Conservation (phyloP, 768 basidiomycete genomes). For the Lepiota subincarnata region DNA sequence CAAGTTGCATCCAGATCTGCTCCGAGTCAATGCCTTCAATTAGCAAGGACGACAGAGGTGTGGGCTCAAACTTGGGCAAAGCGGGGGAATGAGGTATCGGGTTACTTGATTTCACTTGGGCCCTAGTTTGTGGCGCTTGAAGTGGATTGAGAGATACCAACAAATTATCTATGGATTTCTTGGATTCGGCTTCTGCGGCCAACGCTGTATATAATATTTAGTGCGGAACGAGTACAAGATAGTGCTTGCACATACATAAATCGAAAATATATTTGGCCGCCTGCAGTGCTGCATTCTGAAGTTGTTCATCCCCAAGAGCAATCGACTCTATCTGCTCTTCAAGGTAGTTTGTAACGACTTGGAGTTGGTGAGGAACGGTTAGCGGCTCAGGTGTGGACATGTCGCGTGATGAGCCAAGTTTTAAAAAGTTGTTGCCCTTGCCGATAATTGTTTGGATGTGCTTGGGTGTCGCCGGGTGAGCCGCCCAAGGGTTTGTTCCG, state of each 20-base stretch:
- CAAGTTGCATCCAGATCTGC: constrained; percentile 93
- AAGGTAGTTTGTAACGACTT: constrained; percentile 48
- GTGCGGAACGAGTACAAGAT: background rate
- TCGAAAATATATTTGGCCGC: constrained; percentile 79
- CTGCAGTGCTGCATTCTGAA: constrained; percentile 53
- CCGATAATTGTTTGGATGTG: constrained; percentile 6
- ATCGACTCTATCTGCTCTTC: constrained; percentile 52
- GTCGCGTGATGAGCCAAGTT: background rate
- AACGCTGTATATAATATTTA: constrained; percentile 44
- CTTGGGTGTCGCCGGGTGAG: too few relatives aligned
- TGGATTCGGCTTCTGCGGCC: constrained; percentile 60
- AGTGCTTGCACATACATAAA: constrained; percentile 45
- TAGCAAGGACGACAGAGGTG: constrained; percentile 74
- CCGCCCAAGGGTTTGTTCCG: too few relatives aligned
- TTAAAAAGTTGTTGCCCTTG: background rate
- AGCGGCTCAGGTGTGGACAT: constrained; percentile 6
- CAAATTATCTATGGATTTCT: constrained; percentile 59
- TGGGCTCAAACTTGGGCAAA: constrained; percentile 39
- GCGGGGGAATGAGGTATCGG: constrained; percentile 31
- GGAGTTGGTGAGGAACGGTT: constrained; percentile 32
- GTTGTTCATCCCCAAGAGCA: constrained; percentile 47
- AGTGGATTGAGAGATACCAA: constrained; percentile 64
- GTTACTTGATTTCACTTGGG: constrained; percentile 46
- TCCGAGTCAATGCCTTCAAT: constrained; percentile 77
- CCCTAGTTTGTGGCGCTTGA: constrained; percentile 71